Base-by-base conservation (phyloP, 2,329 filamentous ascomycete species). In the Claviceps sp. region DNA sequence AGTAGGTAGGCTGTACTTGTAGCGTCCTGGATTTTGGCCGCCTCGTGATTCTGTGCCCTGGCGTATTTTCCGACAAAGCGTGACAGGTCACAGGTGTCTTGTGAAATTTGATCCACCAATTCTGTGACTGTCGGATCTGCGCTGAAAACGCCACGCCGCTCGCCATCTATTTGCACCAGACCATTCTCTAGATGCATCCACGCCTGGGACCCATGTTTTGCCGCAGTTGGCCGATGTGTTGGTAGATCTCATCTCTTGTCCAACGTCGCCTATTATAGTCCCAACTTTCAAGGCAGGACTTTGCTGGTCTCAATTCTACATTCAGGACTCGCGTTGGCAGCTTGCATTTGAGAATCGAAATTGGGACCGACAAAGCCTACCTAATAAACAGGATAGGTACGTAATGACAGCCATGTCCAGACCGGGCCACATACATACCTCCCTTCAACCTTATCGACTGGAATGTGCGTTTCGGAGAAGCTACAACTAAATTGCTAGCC, bases 361-460 rank as follows among this genome's bases (percentile, higher is more conserved):
- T 29, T 45, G 43, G 14, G 43, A 45, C 23, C 22, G 43, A 29
- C 29, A 4, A 34, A 34, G 40, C 16, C 50, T 46, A n/a, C n/a
- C n/a, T n/a, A n/a, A n/a, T n/a, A 52, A 45, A 49, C 39, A 52
- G 43, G 16, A 29, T 45, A 20, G 20, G 20, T 20, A 11, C n/a
- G 43, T 13, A 29, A 29, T 16, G 14, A 45, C 43, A 26, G 23
- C 23, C 23, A 11, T 45, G 17, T 43, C 20, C 42, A 43, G 20
- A 22, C 42, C 20, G 20, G 42, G 42, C 51, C 45, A 36, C 51
- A 49, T 22, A 36, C 51, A 49, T 22, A 17, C 48, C 51, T 53
- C 45, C 46, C 52, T 49, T 57, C 55, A 57, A 53, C 53, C 55
- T 53, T 57, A 54, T 45, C 50, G 52, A 53, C 48, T 42, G 43